phyloP scores from a whole-genome alignment of 2,329 filamentous ascomycete genomes.

The Lecanicillium sp. region DNA sequence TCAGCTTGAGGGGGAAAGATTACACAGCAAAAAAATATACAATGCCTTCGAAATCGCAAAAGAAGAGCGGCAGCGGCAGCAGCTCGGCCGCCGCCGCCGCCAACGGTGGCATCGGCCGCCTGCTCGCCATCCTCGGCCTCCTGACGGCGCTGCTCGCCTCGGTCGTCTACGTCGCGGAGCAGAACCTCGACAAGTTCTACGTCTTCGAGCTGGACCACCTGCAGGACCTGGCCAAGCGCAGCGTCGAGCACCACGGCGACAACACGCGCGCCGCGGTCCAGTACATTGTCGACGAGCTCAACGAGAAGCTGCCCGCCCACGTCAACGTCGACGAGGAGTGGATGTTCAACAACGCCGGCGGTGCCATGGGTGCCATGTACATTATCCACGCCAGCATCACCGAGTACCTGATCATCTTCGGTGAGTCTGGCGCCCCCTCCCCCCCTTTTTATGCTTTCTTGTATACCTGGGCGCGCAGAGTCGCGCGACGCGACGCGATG shows the following conservation, averaged over 20 bases:
- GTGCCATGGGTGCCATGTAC: conserved; percentile 89
- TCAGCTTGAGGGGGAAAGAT: conserved; percentile 8
- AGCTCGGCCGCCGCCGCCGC: neutral
- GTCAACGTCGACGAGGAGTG: conserved; percentile 72
- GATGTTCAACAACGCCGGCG: conserved; percentile 89
- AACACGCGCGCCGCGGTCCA: conserved; percentile 64
- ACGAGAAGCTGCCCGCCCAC: conserved; percentile 42
- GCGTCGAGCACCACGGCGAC: conserved; percentile 64
- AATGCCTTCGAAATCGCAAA: conserved; percentile 14
- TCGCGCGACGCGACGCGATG: no score
- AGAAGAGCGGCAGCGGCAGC: conserved; percentile 4
- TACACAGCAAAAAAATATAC: no score
- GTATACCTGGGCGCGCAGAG: neutral
- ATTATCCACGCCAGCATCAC: conserved; percentile 85
- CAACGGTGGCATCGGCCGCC: conserved; percentile 25
- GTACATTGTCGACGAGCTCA: conserved; percentile 65
- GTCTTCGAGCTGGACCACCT: conserved; percentile 66
- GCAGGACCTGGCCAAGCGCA: conserved; percentile 60
- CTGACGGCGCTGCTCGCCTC: conserved; percentile 49
- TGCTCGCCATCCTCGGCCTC: conserved; percentile 46
- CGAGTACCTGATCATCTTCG: conserved; percentile 87
- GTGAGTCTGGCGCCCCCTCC: conserved; percentile 23
- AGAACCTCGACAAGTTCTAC: conserved; percentile 61
- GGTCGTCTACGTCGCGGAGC: conserved; percentile 50
- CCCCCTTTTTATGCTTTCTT: neutral